Percentiles rank a stretch among this genome's conserved stretches.
phyloP scores from a whole-genome alignment of 495 filamentous ascomycete genomes.

The Pseudomonodictys pantanalensis region DNA sequence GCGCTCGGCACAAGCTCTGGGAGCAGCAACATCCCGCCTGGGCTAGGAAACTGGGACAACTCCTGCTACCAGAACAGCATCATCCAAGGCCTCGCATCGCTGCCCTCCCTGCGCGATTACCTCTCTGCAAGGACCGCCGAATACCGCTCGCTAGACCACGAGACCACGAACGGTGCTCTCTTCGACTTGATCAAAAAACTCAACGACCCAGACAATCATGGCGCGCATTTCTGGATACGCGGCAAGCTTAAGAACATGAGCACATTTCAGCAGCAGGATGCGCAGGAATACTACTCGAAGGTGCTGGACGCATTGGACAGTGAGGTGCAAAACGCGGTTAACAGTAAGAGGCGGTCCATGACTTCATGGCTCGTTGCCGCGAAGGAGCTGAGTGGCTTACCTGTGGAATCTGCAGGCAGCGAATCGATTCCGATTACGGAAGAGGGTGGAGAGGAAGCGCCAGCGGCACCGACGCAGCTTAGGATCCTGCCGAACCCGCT shows the following conservation, averaged over 20 bases:
- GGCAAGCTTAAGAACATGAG: slow-evolving; percentile 78
- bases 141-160: slow-evolving; percentile 37
- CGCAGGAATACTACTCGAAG: slow-evolving; percentile 95
- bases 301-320: slow-evolving; percentile 82
- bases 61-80: slow-evolving; percentile 98
- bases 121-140: slow-evolving; percentile 47
- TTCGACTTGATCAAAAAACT: slow-evolving; percentile 62
- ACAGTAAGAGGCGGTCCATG: slow-evolving; percentile 29
- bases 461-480: background rate
- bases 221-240: slow-evolving; percentile 73
- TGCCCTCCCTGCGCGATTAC: slow-evolving; percentile 59
- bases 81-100: slow-evolving; percentile 71
- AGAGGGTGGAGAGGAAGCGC: background rate
- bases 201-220: slow-evolving; percentile 63
- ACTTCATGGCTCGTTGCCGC: slow-evolving; percentile 37
- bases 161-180: slow-evolving; percentile 55
- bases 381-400: slow-evolving; percentile 39
- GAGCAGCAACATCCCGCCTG: slow-evolving; percentile 58
- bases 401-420: background rate
- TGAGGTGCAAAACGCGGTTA: slow-evolving; percentile 57
- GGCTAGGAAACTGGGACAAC: slow-evolving; percentile 87
- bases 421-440: background rate
- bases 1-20: slow-evolving; percentile 2
- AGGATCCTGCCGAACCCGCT: slow-evolving; percentile 59
- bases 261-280: slow-evolving; percentile 95